phyloP scores from a whole-genome alignment of 2,329 filamentous ascomycete genomes.

The Pezicula radicicola region DNA sequence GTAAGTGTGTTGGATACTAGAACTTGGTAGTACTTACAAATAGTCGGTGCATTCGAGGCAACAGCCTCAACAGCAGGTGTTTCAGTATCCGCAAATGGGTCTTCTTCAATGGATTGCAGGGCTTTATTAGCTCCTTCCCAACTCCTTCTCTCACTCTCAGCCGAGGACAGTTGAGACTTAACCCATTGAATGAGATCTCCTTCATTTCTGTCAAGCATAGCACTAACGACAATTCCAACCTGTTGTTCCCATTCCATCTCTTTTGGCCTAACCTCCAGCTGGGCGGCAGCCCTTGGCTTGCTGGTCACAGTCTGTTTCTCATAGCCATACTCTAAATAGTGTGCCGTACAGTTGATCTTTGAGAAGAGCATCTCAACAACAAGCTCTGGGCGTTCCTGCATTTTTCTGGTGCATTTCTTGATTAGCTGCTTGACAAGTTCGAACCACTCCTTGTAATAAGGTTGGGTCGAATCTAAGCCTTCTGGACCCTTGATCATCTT shows the following conservation, averaged over 20 bases:
- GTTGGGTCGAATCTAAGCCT: conserved; percentile 62
- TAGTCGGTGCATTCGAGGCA: conserved; percentile 42
- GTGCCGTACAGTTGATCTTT: conserved; percentile 79
- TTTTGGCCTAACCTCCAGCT: conserved; percentile 73
- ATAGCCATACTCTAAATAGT: conserved; percentile 87
- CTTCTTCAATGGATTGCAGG: conserved; percentile 42
- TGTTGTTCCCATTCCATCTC: conserved; percentile 61
- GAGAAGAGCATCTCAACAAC: conserved; percentile 93
- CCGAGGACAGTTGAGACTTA: conserved; percentile 65
- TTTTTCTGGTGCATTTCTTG: conserved; percentile 76
- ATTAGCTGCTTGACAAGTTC: conserved; percentile 83
- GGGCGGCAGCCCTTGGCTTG: conserved; percentile 69
- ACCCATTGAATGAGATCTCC: conserved; percentile 78
- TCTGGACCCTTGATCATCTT: conserved; percentile 89
- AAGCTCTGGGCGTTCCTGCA: conserved; percentile 80
- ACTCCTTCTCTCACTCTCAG: conserved; percentile 68
- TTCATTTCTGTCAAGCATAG: conserved; percentile 77
- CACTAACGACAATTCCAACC: conserved; percentile 75
- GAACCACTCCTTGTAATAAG: conserved; percentile 81
- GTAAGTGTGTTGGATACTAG: conserved; percentile 6
- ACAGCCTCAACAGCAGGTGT: conserved; percentile 25
- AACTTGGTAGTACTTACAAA: conserved; percentile 42
- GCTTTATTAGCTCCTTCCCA: conserved; percentile 75
- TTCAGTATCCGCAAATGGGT: conserved; percentile 31
- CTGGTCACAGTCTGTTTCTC: conserved; percentile 71